Evolutionary conservation across 805 yeast species (phyloP).

Genomic region (Candida boleticola): DNA sequence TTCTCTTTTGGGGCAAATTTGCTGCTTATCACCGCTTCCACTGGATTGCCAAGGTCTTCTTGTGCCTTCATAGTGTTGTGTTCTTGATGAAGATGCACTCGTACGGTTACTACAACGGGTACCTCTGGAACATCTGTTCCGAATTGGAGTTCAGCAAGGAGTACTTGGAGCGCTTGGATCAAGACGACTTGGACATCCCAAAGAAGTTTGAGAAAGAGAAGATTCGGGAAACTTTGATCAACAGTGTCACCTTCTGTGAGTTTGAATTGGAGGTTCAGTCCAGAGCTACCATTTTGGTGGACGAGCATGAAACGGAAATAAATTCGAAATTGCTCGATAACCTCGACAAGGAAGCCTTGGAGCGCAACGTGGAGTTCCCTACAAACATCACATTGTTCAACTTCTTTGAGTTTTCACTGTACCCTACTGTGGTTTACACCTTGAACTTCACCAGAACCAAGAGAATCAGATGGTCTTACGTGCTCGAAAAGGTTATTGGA

Average conservation of each 20-base stretch:
- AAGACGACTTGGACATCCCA: slow-evolving; percentile 12
- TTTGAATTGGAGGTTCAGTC: slow-evolving; percentile 69
- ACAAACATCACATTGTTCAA: slow-evolving; percentile 60
- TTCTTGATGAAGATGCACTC: slow-evolving; percentile 95
- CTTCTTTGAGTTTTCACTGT: slow-evolving; percentile 79
- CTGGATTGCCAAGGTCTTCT: slow-evolving; percentile 89
- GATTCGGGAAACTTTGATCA: slow-evolving; percentile 29
- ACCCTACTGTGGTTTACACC: slow-evolving; percentile 85
- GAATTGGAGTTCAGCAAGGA: slow-evolving; percentile 53
- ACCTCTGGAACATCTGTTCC: slow-evolving; percentile 62
- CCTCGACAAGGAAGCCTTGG: slow-evolving; percentile 8
- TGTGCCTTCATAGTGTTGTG: slow-evolving; percentile 81
- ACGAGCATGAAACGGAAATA: background rate
- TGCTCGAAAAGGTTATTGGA: slow-evolving; percentile 68
- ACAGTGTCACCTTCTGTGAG: slow-evolving; percentile 64
- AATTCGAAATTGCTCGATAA: slow-evolving; percentile 2
- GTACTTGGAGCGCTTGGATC: slow-evolving; percentile 40
- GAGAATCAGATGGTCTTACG: slow-evolving; percentile 65
- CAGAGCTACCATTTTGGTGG: slow-evolving; percentile 17
- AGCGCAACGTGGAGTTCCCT: slow-evolving; percentile 55
- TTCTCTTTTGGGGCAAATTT: slow-evolving; percentile 52
- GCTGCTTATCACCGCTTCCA: slow-evolving; percentile 59
- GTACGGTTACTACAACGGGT: slow-evolving; percentile 88
- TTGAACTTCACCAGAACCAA: slow-evolving; percentile 77
- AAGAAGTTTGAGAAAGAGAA: slow-evolving; percentile 25